phyloP scores from a whole-genome alignment of 1,284 basidiomycete species.

The Marasmius oreades region DNA sequence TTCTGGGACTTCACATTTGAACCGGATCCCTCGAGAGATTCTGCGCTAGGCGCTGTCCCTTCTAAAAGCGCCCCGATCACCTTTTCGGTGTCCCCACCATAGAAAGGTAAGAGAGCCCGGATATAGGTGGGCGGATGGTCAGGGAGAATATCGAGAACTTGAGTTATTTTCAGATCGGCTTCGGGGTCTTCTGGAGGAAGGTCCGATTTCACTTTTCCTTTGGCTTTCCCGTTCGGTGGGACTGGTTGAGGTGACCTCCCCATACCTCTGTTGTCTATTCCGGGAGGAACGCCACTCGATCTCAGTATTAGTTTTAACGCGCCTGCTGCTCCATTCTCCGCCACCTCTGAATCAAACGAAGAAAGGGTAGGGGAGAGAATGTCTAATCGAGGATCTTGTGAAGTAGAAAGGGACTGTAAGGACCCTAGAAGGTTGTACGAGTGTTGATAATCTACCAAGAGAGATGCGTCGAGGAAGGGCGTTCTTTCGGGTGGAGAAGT shows the following conservation, averaged over 20 bases:
- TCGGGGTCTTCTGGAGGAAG: slow-evolving; percentile 30
- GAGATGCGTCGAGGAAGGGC: slow-evolving; percentile 62
- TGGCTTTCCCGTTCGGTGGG: background rate
- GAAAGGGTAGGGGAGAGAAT: slow-evolving; percentile 49
- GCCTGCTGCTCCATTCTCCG: slow-evolving; percentile 9
- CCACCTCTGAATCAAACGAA: slow-evolving; percentile 28
- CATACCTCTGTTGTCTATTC: slow-evolving; percentile 38
- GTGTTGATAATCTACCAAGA: slow-evolving; percentile 68
- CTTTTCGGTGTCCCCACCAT: slow-evolving; percentile 48
- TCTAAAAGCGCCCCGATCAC: slow-evolving; percentile 71
- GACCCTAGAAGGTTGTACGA: slow-evolving; percentile 55
- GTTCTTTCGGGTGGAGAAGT: slow-evolving; percentile 27
- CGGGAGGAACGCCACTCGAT: slow-evolving; percentile 52
- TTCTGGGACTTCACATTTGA: background rate
- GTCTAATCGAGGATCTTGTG: slow-evolving; percentile 56
- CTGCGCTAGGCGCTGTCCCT: slow-evolving; percentile 53
- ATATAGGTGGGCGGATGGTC: slow-evolving; percentile 54
- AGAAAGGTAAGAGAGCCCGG: slow-evolving; percentile 51
- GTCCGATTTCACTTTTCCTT: slow-evolving; percentile 3
- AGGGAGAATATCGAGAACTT: slow-evolving; percentile 72
- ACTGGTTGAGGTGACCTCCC: slow-evolving; percentile 14
- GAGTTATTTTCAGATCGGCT: slow-evolving; percentile 54
- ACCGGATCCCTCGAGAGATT: slow-evolving; percentile 26
- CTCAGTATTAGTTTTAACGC: slow-evolving; percentile 53
- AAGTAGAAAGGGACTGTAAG: slow-evolving; percentile 38